A percentile compares a stretch with the other conserved stretches of the same genome.
phyloP scores from a whole-genome alignment of 75 land plant genomes.

The Chamaecyparis obtusa region DNA sequence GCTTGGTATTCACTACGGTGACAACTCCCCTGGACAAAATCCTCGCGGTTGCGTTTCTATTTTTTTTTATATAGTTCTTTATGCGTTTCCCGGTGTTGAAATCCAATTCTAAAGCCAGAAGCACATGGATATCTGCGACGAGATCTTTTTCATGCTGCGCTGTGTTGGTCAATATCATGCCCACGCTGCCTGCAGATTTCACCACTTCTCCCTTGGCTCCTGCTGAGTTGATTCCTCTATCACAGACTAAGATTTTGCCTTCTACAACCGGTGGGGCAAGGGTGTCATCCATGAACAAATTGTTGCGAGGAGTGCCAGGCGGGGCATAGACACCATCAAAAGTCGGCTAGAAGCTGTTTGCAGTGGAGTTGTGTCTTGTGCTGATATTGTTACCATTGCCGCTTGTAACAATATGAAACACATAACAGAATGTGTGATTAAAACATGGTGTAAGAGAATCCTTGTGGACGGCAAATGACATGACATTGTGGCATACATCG shows the following conservation, averaged over 20 bases:
- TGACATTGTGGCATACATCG: no score
- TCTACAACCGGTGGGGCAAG: no score
- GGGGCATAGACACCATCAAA: slow-evolving; percentile 24
- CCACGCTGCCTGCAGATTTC: slow-evolving; percentile 56
- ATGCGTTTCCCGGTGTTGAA: slow-evolving; percentile 9
- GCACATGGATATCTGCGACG: slow-evolving; percentile 25
- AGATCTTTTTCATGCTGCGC: slow-evolving; percentile 49
- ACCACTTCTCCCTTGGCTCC: slow-evolving; percentile 24
- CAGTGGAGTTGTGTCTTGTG: slow-evolving; percentile 58
- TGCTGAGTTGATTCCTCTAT: no score
- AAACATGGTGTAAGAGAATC: no score
- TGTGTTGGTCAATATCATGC: slow-evolving; percentile 61
- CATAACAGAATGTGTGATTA: no score
- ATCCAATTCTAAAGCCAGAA: slow-evolving; percentile 27
- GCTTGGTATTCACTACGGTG: slow-evolving; percentile 16
- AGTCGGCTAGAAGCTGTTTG: slow-evolving; percentile 36
- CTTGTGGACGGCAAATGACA: no score
- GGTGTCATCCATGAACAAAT: no score
- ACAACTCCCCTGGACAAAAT: slow-evolving; percentile 21
- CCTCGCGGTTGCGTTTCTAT: slow-evolving; percentile 17
- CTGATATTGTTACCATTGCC: slow-evolving; percentile 40
- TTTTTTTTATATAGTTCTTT: slow-evolving; percentile 13
- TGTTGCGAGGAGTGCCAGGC: no score
- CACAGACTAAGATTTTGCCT: no score
- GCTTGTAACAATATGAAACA: no score